A percentile compares a stretch with the other conserved stretches of the same genome.
Evolutionary conservation across 2,329 filamentous ascomycete species (phyloP).

Genomic region (Diplodia scrobiculata): DNA sequence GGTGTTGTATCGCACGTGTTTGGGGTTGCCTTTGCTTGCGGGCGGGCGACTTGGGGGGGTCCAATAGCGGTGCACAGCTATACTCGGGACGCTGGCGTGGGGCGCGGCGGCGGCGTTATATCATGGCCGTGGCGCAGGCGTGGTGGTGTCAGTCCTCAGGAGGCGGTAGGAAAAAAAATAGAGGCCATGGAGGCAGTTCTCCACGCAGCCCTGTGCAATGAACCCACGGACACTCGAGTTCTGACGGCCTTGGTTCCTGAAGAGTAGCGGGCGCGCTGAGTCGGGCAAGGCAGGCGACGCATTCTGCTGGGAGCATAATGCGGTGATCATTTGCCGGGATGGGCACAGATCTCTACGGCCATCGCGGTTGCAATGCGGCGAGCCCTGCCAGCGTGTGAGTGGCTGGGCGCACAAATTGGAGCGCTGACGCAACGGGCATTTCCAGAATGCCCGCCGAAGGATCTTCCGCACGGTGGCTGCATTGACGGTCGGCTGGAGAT

Average conservation of each 20-base stretch:
- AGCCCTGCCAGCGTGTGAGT: constrained; percentile 45
- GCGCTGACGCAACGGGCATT: constrained; percentile 37
- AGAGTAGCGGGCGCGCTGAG: constrained; percentile 46
- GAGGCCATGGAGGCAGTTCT: constrained; percentile 46
- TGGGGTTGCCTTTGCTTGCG: constrained; percentile 40
- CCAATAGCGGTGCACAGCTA: constrained; percentile 41
- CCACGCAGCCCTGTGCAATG: constrained; percentile 47
- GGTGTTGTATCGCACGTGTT: constrained; percentile 47
- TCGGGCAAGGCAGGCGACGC: constrained; percentile 47
- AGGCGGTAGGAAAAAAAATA: constrained; percentile 28
- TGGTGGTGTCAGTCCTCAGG: constrained; percentile 25
- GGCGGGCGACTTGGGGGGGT: constrained; percentile 39
- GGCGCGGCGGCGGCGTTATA: constrained; percentile 41
- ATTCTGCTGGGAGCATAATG: constrained; percentile 51
- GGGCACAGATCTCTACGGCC: constrained; percentile 45
- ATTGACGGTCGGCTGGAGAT: constrained; percentile 25
- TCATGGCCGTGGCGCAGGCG: constrained; percentile 37
- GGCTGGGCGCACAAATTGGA: constrained; percentile 47
- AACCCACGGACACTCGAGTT: constrained; percentile 47
- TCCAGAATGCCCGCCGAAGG: constrained; percentile 48
- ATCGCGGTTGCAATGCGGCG: constrained; percentile 43
- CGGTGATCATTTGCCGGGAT: constrained; percentile 48
- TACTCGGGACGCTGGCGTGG: constrained; percentile 39
- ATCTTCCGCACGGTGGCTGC: constrained; percentile 40
- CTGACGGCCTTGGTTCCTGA: constrained; percentile 50